phyloP scores from a whole-genome alignment of 352 stramenopile species.

The Discostella stelligera region DNA sequence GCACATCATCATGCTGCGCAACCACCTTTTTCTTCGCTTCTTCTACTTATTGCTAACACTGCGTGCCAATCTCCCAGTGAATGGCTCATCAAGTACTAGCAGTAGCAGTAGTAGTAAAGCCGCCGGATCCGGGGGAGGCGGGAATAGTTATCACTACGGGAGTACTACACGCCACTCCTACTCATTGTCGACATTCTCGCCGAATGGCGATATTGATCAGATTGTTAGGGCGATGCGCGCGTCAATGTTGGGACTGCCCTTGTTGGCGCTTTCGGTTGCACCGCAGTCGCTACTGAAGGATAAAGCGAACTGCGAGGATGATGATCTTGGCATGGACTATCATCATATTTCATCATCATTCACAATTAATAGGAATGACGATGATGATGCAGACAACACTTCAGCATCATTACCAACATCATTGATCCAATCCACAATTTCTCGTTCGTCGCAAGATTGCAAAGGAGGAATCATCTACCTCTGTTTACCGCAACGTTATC shows the following conservation, averaged over 20 bases:
- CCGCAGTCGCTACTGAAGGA: neutral
- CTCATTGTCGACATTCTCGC: conserved; percentile 96
- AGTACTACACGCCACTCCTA: conserved; percentile 88
- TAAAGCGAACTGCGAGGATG: too few species aligned
- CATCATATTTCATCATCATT: neutral
- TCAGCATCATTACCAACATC: neutral
- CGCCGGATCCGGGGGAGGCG: conserved; percentile 29
- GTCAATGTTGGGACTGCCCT: conserved; percentile 60
- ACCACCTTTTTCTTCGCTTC: neutral
- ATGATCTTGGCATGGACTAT: too few species aligned
- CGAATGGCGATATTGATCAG: conserved; percentile 92
- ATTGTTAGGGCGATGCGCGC: conserved; percentile 86
- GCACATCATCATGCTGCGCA: neutral
- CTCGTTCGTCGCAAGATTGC: neutral
- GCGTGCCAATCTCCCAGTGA: neutral
- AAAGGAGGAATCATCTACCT: conserved; percentile 46
- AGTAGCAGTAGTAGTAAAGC: neutral
- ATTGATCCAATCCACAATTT: neutral
- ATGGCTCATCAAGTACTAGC: neutral
- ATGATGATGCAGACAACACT: too few species aligned
- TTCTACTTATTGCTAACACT: neutral
- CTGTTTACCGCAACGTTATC: conserved; percentile 31
- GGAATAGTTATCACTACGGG: conserved; percentile 18
- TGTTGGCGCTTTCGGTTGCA: conserved; percentile 56
- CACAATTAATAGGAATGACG: too few species aligned